Evolutionary conservation across 2,329 filamentous ascomycete genomes (phyloP), one percentile per base, ranked within the genome.

Genomic region (Alternaria ventricosa): DNA sequence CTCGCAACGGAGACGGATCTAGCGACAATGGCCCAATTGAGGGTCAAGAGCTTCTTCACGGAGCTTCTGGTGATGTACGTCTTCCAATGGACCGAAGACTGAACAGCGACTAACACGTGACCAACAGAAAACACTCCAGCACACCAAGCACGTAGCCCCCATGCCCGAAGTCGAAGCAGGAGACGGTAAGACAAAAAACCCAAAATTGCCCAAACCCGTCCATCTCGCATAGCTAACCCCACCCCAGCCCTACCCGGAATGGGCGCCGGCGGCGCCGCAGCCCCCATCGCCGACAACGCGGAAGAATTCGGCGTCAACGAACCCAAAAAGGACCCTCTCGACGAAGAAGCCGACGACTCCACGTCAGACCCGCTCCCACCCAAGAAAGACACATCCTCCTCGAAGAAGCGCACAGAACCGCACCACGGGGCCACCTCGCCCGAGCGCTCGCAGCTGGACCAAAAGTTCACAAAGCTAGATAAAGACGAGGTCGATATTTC

Each of bases 1-100:
- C 80, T 71, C 80, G 79, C 66, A 74, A 81, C 68, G 79, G 79
- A 67, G 78, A 80, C 68, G 79, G 79, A 67, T 77, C 75, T 58
- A 70, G 75, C 22, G 76, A 82, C 75, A 82, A 81, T 70, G 80
- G 75, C 13, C 73, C 78, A 62, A 75, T 78, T 46, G 79, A 82
- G 61, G 79, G 75, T 55, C 68, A 79, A 50, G 78, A 77, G 67
- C 70, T 81, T 44, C 67, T 79, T 46, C 80, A 82, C 63, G 80
- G 81, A 57, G 74, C 73, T 27, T 65, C 65, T 49, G 77, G 75
- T 59, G 76, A 81, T 67, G 79, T 80, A 72, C 36, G 72, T 67
- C 6, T 25, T 13, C 5, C 7, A n/a, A 7, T n/a, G 20, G 4
- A 27, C 12, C 3, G n/a, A 12, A 13, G 10, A 22, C 23, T 11